phyloP scores from a whole-genome alignment of 169 alveolate genomes.

The Plasmodium coatneyi region DNA sequence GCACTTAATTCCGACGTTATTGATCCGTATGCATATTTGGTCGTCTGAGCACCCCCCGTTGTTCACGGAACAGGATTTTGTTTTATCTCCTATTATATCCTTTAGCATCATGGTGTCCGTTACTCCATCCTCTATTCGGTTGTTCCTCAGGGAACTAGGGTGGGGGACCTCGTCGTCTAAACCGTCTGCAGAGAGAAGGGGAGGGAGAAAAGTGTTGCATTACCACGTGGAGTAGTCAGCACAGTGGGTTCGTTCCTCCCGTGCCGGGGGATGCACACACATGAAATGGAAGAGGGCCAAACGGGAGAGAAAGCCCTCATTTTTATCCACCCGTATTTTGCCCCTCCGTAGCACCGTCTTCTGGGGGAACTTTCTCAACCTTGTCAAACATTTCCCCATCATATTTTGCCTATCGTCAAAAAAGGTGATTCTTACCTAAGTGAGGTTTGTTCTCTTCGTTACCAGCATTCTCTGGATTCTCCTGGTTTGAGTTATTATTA shows the following conservation, averaged over 20 bases:
- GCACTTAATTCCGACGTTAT: conserved; percentile 4
- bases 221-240: not conserved
- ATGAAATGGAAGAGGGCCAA: not conserved
- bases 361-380: not conserved
- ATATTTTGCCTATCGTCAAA: not conserved
- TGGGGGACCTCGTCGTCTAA: not conserved
- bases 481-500: not conserved
- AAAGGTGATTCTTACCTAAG: not conserved
- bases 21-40: conserved; percentile 22
- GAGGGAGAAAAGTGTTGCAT: not conserved
- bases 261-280: not conserved
- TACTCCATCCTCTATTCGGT: conserved; percentile 2
- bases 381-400: not conserved
- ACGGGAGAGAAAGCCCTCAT: not conserved
- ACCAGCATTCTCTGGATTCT: not conserved
- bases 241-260: not conserved
- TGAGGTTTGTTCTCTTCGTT: not conserved
- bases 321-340: not conserved
- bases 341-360: not conserved
- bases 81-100: not conserved
- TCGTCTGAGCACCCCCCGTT: conserved; percentile 39
- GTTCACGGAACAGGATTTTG: conserved; percentile 15
- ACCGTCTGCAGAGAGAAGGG: not conserved
- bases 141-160: not conserved
- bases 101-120: not conserved